A percentile compares a stretch with the other conserved stretches of the same genome.
phyloP scores from a whole-genome alignment of 2,329 filamentous ascomycete genomes.

The Aspergillus eucalypticola region DNA sequence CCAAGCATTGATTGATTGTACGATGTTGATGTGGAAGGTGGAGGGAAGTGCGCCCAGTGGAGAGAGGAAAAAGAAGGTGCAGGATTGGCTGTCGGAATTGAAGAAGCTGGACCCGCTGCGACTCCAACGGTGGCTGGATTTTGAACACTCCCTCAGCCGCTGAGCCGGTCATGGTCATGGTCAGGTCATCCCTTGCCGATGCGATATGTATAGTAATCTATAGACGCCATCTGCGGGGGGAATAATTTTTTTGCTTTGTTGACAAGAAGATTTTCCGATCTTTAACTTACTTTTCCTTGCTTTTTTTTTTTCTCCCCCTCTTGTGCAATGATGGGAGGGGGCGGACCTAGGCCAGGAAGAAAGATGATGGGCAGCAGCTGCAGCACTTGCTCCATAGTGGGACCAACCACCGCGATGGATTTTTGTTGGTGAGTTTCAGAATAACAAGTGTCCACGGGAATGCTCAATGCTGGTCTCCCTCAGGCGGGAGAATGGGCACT shows the following conservation, averaged over 20 bases:
- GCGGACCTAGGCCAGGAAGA: not conserved
- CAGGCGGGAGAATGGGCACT: not conserved
- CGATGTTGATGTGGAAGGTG: constrained; percentile 56
- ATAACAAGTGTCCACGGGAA: constrained; percentile 13
- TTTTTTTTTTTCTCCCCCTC: not conserved
- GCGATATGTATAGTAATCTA: constrained; percentile 1
- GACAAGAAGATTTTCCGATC: not conserved
- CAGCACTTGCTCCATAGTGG: not conserved
- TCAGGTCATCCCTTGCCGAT: constrained; percentile 15
- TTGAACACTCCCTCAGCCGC: constrained; percentile 53
- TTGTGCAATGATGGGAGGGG: constrained; percentile 2
- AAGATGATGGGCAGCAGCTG: constrained; percentile 12
- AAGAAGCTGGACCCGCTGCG: constrained; percentile 72
- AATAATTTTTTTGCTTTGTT: not conserved
- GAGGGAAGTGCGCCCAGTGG: constrained; percentile 51
- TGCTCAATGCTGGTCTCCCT: constrained; percentile 1
- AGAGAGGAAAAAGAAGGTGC: constrained; percentile 47
- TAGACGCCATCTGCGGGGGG: constrained; percentile 1
- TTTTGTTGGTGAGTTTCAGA: constrained; percentile 14
- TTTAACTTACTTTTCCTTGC: constrained; percentile 10
- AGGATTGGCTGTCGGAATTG: constrained; percentile 64
- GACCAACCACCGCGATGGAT: constrained; percentile 2
- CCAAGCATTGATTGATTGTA: constrained; percentile 77
- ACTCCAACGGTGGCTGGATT: constrained; percentile 72
- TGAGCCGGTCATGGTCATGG: constrained; percentile 8